phyloP scores from a whole-genome alignment of 805 yeast genomes.

The Pichia nakasei region DNA sequence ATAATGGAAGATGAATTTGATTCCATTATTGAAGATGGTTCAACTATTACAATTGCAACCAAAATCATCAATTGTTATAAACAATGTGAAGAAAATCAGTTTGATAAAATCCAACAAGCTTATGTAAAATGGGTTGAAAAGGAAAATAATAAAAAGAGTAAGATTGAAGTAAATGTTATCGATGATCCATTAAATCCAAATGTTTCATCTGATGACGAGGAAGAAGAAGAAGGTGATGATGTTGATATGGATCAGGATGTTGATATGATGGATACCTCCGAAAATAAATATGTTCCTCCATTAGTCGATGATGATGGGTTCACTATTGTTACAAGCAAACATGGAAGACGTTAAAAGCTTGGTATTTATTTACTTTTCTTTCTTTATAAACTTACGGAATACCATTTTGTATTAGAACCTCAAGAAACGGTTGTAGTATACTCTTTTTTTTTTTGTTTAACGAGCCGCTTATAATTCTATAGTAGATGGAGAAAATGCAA shows the following conservation, averaged over 20 bases:
- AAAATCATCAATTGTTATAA: conserved; percentile 57
- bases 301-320: conserved; percentile 92
- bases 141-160: conserved; percentile 31
- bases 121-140: conserved; percentile 53
- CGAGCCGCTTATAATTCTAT: too few relatives aligned
- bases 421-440: too few relatives aligned
- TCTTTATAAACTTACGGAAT: too few relatives aligned
- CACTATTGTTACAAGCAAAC: conserved; percentile 65
- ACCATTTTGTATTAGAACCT: too few relatives aligned
- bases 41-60: conserved; percentile 68
- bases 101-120: conserved; percentile 45
- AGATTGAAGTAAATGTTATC: conserved; percentile 36
- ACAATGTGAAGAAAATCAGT: conserved; percentile 49
- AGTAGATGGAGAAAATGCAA: too few relatives aligned
- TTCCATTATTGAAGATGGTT: conserved; percentile 78
- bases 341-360: conserved; percentile 40
- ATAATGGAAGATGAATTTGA: conserved; percentile 97
- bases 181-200: conserved; percentile 60
- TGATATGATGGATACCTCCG: conserved; percentile 28
- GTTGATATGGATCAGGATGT: conserved; percentile 19
- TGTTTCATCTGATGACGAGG: conserved; percentile 37
- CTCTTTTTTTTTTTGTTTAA: too few relatives aligned
- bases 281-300: conserved; percentile 31
- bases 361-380: too few relatives aligned
- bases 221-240: conserved; percentile 33